Evolutionary conservation across 2,329 filamentous ascomycete genomes (phyloP), one percentile per base, ranked within the genome.

Genomic region (Beauveria bassiana): DNA sequence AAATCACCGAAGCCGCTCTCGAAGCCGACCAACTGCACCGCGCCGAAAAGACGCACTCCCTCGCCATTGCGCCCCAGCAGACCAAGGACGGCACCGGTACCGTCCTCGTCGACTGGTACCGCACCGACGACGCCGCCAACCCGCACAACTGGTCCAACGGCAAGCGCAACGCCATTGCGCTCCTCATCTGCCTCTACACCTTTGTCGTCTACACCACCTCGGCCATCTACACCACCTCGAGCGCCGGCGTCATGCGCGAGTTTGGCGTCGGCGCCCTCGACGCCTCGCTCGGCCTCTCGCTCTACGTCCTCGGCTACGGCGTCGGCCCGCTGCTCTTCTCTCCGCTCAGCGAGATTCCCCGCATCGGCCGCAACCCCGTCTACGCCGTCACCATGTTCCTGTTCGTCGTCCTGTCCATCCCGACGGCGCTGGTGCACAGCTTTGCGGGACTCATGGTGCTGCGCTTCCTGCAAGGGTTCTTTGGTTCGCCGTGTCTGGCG

Each of bases 371-470:
- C 7, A 90, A 86, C 66, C 83, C 84, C 0, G 81, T 87, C 6
- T 91, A 91, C 71, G 81, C 88, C 42, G 70, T 82, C 65, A 87
- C 86, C 10, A 87, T 90, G 75, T 81, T 82, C 62, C 75, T 90
- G 31, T 91, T 90, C 70, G 83, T 88, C 54, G 79, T 90, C 63
- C 72, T 91, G 12, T 84, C 81, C 6, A 79, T 90, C 18, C 86
- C 87, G 0, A 83, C 86, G 0, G 84, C 86, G 0, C 70, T 90
- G 0, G 84, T 84, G 3, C 72, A 81, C 50, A 88, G 86, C 73
- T 88, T 86, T 58, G 74, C 82, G 0, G 85, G 85, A 0, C 76
- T 91, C 10, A 78, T 89, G 66, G 83, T 87, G 2, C 75, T 86
- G 3, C 80, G 86, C 1, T 88, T 88, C 72, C 71, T 88, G 4